phyloP scores from a whole-genome alignment of 345 rosid species.

The Clausena lansium region DNA sequence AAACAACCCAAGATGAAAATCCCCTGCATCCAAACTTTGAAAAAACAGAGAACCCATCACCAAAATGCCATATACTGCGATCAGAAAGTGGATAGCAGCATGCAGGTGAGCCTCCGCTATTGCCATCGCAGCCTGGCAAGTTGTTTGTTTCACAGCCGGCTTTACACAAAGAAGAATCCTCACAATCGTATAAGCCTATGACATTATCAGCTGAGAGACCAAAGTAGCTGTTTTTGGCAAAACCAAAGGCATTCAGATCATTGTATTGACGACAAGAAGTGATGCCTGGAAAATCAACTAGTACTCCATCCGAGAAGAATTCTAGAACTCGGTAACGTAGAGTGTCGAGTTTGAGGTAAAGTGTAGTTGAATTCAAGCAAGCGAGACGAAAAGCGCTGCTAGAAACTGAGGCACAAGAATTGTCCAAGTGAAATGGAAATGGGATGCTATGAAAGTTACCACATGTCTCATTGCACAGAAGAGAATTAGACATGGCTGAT shows the following conservation, averaged over 20 bases:
- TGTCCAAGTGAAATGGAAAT: slow-evolving; percentile 62
- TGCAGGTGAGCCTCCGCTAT: slow-evolving; percentile 42
- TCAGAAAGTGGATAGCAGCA: slow-evolving; percentile 89
- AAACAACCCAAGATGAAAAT: slow-evolving; percentile 71
- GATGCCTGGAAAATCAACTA: slow-evolving; percentile 62
- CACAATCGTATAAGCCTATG: slow-evolving; percentile 75
- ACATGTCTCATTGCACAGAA: slow-evolving; percentile 46
- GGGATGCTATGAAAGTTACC: slow-evolving; percentile 50
- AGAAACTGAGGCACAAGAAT: slow-evolving; percentile 39
- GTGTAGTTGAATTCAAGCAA: slow-evolving; percentile 59
- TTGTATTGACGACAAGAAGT: slow-evolving; percentile 65
- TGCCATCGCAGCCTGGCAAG: slow-evolving; percentile 62
- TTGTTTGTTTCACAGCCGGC: slow-evolving; percentile 61
- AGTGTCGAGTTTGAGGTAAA: slow-evolving; percentile 49
- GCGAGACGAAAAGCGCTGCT: slow-evolving; percentile 45
- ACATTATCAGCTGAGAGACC: slow-evolving; percentile 67
- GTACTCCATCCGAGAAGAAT: slow-evolving; percentile 67
- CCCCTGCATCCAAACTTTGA: slow-evolving; percentile 80
- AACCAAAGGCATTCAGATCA: slow-evolving; percentile 56
- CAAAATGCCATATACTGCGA: slow-evolving; percentile 56
- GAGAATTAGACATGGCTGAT: slow-evolving; percentile 30
- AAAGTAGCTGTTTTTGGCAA: slow-evolving; percentile 42
- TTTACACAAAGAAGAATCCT: slow-evolving; percentile 81
- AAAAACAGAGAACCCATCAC: slow-evolving; percentile 64
- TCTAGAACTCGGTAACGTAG: slow-evolving; percentile 50